Percentiles rank a stretch among this genome's conserved stretches.
Evolutionary conservation across 2,329 filamentous ascomycete species (phyloP).

Genomic region (Phialophora tarda): DNA sequence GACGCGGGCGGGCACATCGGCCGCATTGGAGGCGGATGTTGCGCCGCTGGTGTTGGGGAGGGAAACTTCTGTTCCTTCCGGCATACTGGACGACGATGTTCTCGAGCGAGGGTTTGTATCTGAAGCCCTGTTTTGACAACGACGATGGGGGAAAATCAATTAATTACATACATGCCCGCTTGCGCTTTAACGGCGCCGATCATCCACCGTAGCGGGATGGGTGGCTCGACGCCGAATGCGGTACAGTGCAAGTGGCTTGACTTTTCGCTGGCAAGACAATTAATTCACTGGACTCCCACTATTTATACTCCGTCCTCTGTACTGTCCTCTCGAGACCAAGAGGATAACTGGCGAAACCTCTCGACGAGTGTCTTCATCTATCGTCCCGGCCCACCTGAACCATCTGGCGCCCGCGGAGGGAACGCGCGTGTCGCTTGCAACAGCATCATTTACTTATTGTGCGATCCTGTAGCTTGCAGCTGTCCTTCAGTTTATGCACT

Average conservation of each 20-base stretch:
- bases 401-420: too few relatives aligned
- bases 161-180: not conserved
- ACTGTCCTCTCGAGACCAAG: not conserved
- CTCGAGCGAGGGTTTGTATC: not conserved
- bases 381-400: too few relatives aligned
- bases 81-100: slow-evolving; percentile 17
- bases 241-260: too few relatives aligned
- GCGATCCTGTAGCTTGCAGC: not conserved
- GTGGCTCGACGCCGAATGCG: too few relatives aligned
- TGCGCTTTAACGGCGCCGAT: not conserved
- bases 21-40: not conserved
- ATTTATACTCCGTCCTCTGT: too few relatives aligned
- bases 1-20: slow-evolving; percentile 48
- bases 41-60: slow-evolving; percentile 12
- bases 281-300: not conserved
- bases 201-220: too few relatives aligned
- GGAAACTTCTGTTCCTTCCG: slow-evolving; percentile 31
- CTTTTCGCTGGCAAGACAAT: not conserved
- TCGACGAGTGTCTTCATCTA: not conserved
- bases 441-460: not conserved
- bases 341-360: not conserved
- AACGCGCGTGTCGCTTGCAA: too few relatives aligned
- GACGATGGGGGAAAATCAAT: not conserved
- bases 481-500: not conserved
- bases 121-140: not conserved